Conservation (phyloP, 495 filamentous ascomycete species). For the Lasiosphaeris hirsuta region DNA sequence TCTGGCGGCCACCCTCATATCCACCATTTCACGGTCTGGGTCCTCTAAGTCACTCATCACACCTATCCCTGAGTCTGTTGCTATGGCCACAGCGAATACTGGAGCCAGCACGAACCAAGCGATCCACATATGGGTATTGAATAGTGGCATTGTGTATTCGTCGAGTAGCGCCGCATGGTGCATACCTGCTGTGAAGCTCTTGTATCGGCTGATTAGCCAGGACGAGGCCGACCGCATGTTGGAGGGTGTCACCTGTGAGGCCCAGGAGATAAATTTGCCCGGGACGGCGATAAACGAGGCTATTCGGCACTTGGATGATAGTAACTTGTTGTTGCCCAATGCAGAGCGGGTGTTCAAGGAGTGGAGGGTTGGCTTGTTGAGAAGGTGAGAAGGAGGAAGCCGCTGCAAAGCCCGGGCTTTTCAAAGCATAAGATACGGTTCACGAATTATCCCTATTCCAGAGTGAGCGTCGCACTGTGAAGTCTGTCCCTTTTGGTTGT, state of each 20-base stretch:
- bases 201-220: constrained; percentile 49
- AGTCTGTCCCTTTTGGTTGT: too few relatives aligned
- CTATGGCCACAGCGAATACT: background rate
- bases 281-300: constrained; percentile 45
- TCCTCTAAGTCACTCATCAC: constrained; percentile 48
- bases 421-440: too few relatives aligned
- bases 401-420: too few relatives aligned
- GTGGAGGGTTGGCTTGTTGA: constrained; percentile 66
- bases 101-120: constrained; percentile 18
- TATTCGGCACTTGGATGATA: constrained; percentile 39
- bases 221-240: constrained; percentile 53
- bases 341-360: constrained; percentile 55
- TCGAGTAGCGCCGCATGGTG: constrained; percentile 27
- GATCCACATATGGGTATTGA: constrained; percentile 66
- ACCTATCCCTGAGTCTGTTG: constrained; percentile 30
- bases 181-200: constrained; percentile 60
- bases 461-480: too few relatives aligned
- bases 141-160: constrained; percentile 61
- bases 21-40: constrained; percentile 44
- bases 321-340: constrained; percentile 53
- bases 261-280: constrained; percentile 66
- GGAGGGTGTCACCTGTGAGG: constrained; percentile 49
- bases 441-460: too few relatives aligned
- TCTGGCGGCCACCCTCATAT: constrained; percentile 44
- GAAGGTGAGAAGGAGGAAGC: constrained; percentile 29